These are phyloP conservation scores for Isabelozyma pseudorhagii DNA, from an alignment of 805 yeast genomes.

Conservation along the genomic window DNA sequence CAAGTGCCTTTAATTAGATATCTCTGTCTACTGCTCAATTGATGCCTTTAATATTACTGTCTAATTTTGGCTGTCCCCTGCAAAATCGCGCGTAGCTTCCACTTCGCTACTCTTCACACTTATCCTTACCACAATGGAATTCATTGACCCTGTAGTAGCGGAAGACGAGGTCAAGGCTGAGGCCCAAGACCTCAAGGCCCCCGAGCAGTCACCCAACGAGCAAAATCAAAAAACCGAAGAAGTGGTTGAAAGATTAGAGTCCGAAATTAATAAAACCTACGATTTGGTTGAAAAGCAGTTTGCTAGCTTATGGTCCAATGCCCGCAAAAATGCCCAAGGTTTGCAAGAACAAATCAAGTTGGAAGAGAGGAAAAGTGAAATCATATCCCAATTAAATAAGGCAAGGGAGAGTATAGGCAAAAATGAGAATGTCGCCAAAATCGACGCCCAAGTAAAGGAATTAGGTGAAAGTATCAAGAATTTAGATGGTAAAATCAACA, in stretches of 20 bases:
- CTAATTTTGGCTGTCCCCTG: not conserved
- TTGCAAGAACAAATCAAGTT: slow-evolving; percentile 26
- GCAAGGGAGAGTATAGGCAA: slow-evolving; percentile 23
- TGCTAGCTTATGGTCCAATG: slow-evolving; percentile 28
- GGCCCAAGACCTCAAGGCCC: slow-evolving; percentile 3
- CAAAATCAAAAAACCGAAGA: slow-evolving; percentile 49
- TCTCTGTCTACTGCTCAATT: too few relatives aligned
- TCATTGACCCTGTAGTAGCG: slow-evolving; percentile 25
- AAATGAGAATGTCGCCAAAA: slow-evolving; percentile 17
- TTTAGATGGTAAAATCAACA: slow-evolving; percentile 11
- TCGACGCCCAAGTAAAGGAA: slow-evolving; percentile 27
- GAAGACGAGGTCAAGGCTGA: slow-evolving; percentile 10
- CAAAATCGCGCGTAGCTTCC: not conserved
- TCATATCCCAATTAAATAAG: slow-evolving; percentile 24
- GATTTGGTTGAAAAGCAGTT: slow-evolving; percentile 39
- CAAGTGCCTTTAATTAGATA: too few relatives aligned
- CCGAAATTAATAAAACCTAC: slow-evolving; percentile 51
- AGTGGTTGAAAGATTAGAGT: slow-evolving; percentile 49
- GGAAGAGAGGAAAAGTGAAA: slow-evolving; percentile 24
- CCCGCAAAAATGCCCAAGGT: slow-evolving; percentile 28
- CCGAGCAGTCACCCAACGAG: not conserved
- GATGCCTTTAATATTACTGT: too few relatives aligned
- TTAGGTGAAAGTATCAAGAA: slow-evolving; percentile 5
- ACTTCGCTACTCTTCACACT: too few relatives aligned
- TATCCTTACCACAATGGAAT: slow-evolving; percentile 21